Conservation (phyloP, 2,329 filamentous ascomycete genomes). For the Cadophora sp. region DNA sequence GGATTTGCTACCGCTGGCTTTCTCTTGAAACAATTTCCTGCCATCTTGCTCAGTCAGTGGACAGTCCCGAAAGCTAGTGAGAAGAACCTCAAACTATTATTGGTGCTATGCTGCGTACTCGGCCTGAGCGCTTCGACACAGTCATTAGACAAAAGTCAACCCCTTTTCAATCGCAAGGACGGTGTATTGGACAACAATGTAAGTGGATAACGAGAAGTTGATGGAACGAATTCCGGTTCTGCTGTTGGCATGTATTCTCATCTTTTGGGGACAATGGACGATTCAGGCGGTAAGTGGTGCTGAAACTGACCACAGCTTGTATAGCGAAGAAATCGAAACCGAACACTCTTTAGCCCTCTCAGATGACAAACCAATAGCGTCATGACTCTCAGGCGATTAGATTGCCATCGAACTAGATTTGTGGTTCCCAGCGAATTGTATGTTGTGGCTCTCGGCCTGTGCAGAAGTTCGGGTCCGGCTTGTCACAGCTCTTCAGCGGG, state of each 20-base stretch:
- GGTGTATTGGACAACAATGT: neutral
- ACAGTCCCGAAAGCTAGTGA: neutral
- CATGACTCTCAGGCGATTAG: too few species aligned
- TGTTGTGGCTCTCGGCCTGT: too few species aligned
- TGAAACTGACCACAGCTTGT: too few species aligned
- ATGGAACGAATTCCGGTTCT: neutral
- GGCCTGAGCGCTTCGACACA: neutral
- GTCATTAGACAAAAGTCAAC: conserved; percentile 3
- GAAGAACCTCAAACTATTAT: neutral
- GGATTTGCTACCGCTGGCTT: neutral
- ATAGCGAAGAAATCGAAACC: too few species aligned
- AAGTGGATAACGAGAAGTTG: neutral
- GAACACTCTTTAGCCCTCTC: too few species aligned
- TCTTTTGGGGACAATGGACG: neutral
- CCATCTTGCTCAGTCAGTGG: neutral
- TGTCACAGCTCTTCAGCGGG: too few species aligned
- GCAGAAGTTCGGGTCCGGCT: too few species aligned
- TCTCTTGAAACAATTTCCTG: neutral
- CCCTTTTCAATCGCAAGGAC: neutral
- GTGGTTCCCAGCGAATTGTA: too few species aligned
- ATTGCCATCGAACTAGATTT: too few species aligned
- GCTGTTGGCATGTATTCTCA: neutral
- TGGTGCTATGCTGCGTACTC: too few species aligned
- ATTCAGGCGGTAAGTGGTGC: too few species aligned
- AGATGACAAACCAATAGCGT: too few species aligned